These are phyloP conservation scores for Chalciporus sp. DNA, from an alignment of 1,284 basidiomycete species.

Conservation along the genomic window DNA sequence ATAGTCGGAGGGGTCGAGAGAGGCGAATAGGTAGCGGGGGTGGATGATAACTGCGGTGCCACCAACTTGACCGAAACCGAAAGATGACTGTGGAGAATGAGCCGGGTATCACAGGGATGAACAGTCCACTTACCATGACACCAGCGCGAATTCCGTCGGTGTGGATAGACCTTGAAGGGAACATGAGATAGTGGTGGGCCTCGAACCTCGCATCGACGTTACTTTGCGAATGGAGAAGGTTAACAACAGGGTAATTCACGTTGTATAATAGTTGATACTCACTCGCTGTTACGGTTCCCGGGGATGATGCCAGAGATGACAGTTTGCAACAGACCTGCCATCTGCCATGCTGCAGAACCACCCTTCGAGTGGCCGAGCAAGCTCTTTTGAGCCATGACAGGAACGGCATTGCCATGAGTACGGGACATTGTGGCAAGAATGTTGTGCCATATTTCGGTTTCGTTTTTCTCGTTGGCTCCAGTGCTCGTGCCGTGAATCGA, in stretches of 20 bases:
- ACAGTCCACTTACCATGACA: slow-evolving; percentile 64
- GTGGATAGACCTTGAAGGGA: slow-evolving; percentile 95
- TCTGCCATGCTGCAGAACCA: slow-evolving; percentile 97
- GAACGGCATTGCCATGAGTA: slow-evolving; percentile 92
- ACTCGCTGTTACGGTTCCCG: slow-evolving; percentile 97
- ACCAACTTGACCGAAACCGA: slow-evolving; percentile 99
- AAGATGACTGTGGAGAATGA: slow-evolving; percentile 72
- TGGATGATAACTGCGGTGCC: slow-evolving; percentile 89
- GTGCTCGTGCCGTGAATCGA: slow-evolving; percentile 97
- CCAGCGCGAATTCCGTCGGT: slow-evolving; percentile 92
- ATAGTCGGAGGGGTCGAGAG: slow-evolving; percentile 75
- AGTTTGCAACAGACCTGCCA: slow-evolving; percentile 90
- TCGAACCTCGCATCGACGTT: slow-evolving; percentile 95
- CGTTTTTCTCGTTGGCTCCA: slow-evolving; percentile 97
- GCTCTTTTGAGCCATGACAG: slow-evolving; percentile 97
- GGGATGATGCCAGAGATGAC: slow-evolving; percentile 88
- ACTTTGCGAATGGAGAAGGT: slow-evolving; percentile 39
- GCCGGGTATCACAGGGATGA: background rate
- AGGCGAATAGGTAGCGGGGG: slow-evolving; percentile 89
- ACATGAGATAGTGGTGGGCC: slow-evolving; percentile 90
- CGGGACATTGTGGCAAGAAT: slow-evolving; percentile 88
- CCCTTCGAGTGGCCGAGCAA: slow-evolving; percentile 96
- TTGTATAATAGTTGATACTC: slow-evolving; percentile 35
- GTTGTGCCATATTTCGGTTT: slow-evolving; percentile 95
- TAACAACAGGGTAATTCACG: slow-evolving; percentile 25